Percentiles rank a stretch among this genome's conserved stretches.
phyloP scores from a whole-genome alignment of 371 early-diverging fungal species.

The Syncephalastrum sp. region DNA sequence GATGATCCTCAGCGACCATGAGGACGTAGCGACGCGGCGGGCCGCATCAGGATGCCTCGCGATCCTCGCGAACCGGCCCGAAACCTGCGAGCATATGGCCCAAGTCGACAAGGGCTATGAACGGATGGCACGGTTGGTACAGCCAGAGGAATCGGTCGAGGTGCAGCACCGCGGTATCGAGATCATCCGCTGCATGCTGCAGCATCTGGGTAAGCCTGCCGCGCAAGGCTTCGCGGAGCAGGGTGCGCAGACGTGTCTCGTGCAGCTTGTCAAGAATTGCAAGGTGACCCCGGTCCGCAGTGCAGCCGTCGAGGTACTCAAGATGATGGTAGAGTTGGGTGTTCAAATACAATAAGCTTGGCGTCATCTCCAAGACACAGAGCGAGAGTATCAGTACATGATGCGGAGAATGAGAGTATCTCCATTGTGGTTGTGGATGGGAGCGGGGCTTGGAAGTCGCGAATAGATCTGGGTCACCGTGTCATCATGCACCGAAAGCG shows the following conservation, averaged over 20 bases:
- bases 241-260: constrained; percentile 33
- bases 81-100: constrained; percentile 55
- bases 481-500: no score
- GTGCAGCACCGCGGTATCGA: constrained; percentile 58
- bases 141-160: constrained; percentile 34
- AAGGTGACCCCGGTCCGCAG: constrained; percentile 53
- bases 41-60: constrained; percentile 92
- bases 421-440: no score
- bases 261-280: constrained; percentile 42
- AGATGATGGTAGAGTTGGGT: constrained; percentile 49
- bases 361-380: neutral
- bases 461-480: no score
- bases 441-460: no score
- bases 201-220: constrained; percentile 28
- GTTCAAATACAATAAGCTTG: constrained; percentile 17
- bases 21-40: constrained; percentile 79
- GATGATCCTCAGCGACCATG: constrained; percentile 83
- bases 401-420: no score
- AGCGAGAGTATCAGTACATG: neutral
- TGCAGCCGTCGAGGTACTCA: constrained; percentile 59
- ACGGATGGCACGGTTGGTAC: constrained; percentile 44
- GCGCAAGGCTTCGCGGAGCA: constrained; percentile 26
- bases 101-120: constrained; percentile 53
- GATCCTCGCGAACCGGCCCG: constrained; percentile 64
- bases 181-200: constrained; percentile 46